Evolutionary conservation across 2,329 filamentous ascomycete genomes (phyloP), one percentile per base, ranked within the genome.

Genomic region (Pseudogymnoascus sp.): DNA sequence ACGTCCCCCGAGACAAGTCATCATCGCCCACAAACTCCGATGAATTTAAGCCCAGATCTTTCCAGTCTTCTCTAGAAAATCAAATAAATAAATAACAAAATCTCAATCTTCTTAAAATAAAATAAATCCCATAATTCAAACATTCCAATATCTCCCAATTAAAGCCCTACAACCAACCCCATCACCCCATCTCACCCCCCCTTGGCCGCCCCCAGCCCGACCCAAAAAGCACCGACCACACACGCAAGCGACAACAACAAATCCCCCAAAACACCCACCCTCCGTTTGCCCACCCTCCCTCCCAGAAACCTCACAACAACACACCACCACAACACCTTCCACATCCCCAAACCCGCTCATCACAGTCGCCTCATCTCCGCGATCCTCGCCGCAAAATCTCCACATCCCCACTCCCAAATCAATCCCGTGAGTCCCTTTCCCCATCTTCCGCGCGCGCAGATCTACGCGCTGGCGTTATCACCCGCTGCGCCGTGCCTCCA

Each of bases 191-290:
- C n/a, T n/a, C 43, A 3, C 6, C 14, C 48, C 48, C 31, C 3
- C 48, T 19, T 11, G 48, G 25, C 25, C 25, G n/a, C 48, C 48
- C 48, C 48, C 23, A 54, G 25, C 48, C 25, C 23, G 48, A 31
- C 48, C 48, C 48, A 54, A 54, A 54, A 54, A 54, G 48, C 48
- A 54, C 48, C 48, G 48, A 54, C 48, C 48, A 54, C 48, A 54
- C 28, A 31, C 25, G 25, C 48, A 54, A 54, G 48, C 48, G 48
- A 54, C 48, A 54, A 54, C 48, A 54, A 54, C 48, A 54, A 54
- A n/a, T 54, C 48, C 25, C 48, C 14, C 31, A 31, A 54, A 54
- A 54, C 48, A 54, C 48, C 48, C 48, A 54, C 48, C 39, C 48
- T 31, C 48, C 25, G 25, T 54, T 54, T 54, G 48, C 48, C 48